phyloP scores from a whole-genome alignment of 2,329 filamentous ascomycete genomes.

The Ophiocordyceps unilateralis region DNA sequence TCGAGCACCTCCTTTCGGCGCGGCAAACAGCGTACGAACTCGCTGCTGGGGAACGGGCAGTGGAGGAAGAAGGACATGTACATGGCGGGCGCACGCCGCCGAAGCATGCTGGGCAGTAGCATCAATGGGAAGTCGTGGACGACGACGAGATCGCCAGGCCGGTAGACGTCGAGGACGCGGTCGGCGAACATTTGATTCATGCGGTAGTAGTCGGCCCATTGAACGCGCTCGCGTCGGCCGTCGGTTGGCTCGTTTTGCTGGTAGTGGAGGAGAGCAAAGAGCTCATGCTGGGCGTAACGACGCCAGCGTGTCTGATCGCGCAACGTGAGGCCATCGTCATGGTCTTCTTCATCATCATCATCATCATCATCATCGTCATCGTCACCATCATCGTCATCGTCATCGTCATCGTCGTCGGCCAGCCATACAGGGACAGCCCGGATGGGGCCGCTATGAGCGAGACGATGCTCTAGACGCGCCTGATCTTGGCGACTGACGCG shows the following conservation, averaged over 20 bases:
- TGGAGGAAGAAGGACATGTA: slow-evolving; percentile 94
- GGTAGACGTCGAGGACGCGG: slow-evolving; percentile 74
- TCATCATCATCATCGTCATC: slow-evolving; percentile 41
- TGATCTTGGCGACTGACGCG: slow-evolving; percentile 36
- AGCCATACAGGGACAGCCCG: slow-evolving; percentile 83
- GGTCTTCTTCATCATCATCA: slow-evolving; percentile 46
- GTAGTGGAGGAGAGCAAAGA: slow-evolving; percentile 91
- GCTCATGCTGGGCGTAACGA: slow-evolving; percentile 74
- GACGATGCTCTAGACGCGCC: slow-evolving; percentile 52
- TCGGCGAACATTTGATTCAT: slow-evolving; percentile 90
- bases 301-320: slow-evolving; percentile 79
- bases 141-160: slow-evolving; percentile 80
- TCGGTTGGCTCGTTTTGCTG: slow-evolving; percentile 85
- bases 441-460: slow-evolving; percentile 56
- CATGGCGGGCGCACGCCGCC: slow-evolving; percentile 71
- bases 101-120: slow-evolving; percentile 72
- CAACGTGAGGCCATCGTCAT: slow-evolving; percentile 37
- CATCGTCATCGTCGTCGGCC: slow-evolving; percentile 50
- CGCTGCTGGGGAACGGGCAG: slow-evolving; percentile 87
- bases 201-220: slow-evolving; percentile 85
- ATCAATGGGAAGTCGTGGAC: slow-evolving; percentile 92
- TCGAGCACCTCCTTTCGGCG: slow-evolving; percentile 80
- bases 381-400: slow-evolving; percentile 28
- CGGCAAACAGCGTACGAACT: slow-evolving; percentile 79
- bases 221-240: slow-evolving; percentile 60